Conservation (phyloP, 83 land plant species). For the Picea abies region DNA sequence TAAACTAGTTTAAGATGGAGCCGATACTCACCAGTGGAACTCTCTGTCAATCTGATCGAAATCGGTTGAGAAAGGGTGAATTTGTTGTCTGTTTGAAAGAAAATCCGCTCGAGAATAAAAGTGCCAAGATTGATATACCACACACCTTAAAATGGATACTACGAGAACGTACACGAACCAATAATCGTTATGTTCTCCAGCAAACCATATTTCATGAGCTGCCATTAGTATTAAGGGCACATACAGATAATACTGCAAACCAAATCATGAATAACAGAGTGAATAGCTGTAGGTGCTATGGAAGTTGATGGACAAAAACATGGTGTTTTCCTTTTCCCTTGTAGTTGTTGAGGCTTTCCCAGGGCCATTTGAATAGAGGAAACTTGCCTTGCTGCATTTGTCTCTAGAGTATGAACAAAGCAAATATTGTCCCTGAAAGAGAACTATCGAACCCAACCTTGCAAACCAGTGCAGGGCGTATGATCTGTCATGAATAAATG, state of each 20-base stretch:
- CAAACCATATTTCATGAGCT: background rate
- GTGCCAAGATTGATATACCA: constrained; percentile 27
- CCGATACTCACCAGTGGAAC: constrained; percentile 31
- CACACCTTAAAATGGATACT: constrained; percentile 27
- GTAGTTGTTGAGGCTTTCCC: constrained; percentile 16
- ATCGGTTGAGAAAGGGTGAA: constrained; percentile 13
- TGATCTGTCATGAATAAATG: no score
- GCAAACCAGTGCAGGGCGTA: no score
- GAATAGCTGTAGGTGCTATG: background rate
- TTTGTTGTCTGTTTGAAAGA: constrained; percentile 20
- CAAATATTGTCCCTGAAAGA: no score
- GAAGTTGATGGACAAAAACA: no score
- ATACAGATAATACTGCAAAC: constrained; percentile 19
- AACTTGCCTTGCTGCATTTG: background rate
- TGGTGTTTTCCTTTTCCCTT: constrained; percentile 6
- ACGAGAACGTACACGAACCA: constrained; percentile 32
- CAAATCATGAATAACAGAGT: background rate
- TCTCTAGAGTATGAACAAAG: no score
- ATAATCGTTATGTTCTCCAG: background rate
- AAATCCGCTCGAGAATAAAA: constrained; percentile 16
- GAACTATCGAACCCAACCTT: no score
- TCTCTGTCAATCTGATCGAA: constrained; percentile 52
- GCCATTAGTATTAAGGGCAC: constrained; percentile 3
- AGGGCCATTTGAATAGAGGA: constrained; percentile 18
- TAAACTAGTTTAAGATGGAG: no score